Evolutionary conservation across 352 stramenopile species (phyloP), one percentile per base, ranked within the genome.

Genomic region (Phytophthora aleatoria): DNA sequence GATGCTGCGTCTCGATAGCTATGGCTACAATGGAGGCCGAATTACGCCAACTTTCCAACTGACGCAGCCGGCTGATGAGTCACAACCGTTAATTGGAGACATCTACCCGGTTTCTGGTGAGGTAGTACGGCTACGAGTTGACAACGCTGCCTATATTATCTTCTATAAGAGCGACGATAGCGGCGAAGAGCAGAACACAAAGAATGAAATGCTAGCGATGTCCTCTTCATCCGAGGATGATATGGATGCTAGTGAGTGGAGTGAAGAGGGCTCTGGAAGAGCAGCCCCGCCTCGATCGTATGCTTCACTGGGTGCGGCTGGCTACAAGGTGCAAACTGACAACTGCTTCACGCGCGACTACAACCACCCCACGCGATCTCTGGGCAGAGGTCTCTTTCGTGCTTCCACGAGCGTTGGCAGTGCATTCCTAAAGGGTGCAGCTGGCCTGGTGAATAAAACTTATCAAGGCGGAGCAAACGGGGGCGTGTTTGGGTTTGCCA

Each of bases 261-360:
- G 66, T 36, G 76, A 86, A 20, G 78, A 87, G 39, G 57, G 66
- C 2, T 39, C 60, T 41, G 62, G 67, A 6, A 59, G 57, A 50
- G 28, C 62, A 24, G 59, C 45, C 5, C 80, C 81, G 3, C 87
- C 87, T 27, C 79, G 85, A 26, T 95, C 87, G n/a, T 89, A 92
- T 26, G 77, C 82, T 10, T 92, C 87, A 12, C 52, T 96, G 1
- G 87, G 85, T 31, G 87, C 88, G 36, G 88, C 87, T 30, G 88
- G 88, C 1, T 83, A 96, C 76, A 95, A 94, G 53, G 85, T 96
- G 10, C 81, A 91, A 57, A 94, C 86, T 0, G 82, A 81, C n/a
- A 94, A 96, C 64, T 94, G 85, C 50, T 96, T 92, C 43, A 89
- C 82, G 8, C 81, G 83, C 5, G 86, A 95, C 56, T 93, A 89